Evolutionary conservation across 1,139 yeast species (phyloP), one percentile per base, ranked within the genome.

Genomic region (Suhomyces maxii): DNA sequence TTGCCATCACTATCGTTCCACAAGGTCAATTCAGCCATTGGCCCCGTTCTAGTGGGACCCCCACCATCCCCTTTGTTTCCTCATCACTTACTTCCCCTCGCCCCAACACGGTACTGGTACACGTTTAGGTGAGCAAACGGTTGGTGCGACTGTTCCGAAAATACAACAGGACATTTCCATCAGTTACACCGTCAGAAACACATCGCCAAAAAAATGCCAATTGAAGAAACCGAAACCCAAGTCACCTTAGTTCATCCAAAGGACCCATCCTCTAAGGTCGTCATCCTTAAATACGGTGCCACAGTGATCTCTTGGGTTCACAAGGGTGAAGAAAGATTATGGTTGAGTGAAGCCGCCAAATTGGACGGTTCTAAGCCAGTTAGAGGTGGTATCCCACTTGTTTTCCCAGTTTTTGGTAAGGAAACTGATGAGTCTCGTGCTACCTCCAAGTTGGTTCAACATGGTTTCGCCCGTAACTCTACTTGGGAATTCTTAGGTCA

Each of bases 361-460:
- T 71, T 91, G 52, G 98, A 93, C 59, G 97, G 97, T 4, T 69
- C 91, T 41, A 88, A 86, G 63, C 95, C 98, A 1, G 97, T 93
- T 26, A 80, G 99, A 62, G 99, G 99, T 51, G 99, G 99, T 42
- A 88, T 93, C 45, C 99, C 99, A 10, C 74, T 93, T 30, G 98
- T 91, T 2, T 93, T 93, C 77, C 99, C 98, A 1, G 84, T 90
- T 7, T 93, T 93, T 66, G 98, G 99, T 49, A 89, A 88, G 63
- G 76, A 52, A 64, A 73, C 54, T 71, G 59, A 65, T 36, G 60
- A 58, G 39, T 26, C 49, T 6, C 77, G 72, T 50, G 70, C 77
- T 28, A 72, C 80, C 2, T 61, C 49, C 52, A 57, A 61, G 34
- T 79, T 93, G 56, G 97, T 97, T 11, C 98, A 93, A 69, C 99